Percentiles rank a stretch among this genome's conserved stretches.
Evolutionary conservation across 257 asterid species (phyloP).

Genomic region (Handroanthus guayacan): DNA sequence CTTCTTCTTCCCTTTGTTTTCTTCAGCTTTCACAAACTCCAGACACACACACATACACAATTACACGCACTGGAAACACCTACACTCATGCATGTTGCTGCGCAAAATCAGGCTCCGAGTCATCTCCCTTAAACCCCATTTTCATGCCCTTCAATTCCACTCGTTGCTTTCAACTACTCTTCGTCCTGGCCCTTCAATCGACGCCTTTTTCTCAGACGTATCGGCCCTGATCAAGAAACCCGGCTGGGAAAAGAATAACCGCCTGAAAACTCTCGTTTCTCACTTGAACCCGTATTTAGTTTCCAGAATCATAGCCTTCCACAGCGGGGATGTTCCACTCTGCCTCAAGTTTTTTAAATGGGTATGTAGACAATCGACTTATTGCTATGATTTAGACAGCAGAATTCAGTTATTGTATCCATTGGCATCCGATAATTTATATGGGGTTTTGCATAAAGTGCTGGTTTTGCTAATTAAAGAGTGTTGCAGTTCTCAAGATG

Average conservation of each 20-base stretch:
- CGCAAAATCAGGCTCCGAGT: slow-evolving; percentile 28
- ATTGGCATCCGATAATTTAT: slow-evolving; percentile 32
- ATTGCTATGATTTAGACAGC: slow-evolving; percentile 45
- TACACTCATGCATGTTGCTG: slow-evolving; percentile 48
- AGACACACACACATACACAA: neutral
- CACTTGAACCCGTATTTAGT: slow-evolving; percentile 51
- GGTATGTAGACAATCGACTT: slow-evolving; percentile 54
- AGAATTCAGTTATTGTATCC: slow-evolving; percentile 40
- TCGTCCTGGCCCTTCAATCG: slow-evolving; percentile 13
- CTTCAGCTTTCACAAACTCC: neutral
- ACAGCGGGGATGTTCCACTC: slow-evolving; percentile 43
- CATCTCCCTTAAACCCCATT: slow-evolving; percentile 26
- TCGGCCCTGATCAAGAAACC: slow-evolving; percentile 45
- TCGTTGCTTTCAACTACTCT: slow-evolving; percentile 33
- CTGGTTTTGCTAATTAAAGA: slow-evolving; percentile 44
- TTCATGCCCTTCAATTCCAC: slow-evolving; percentile 32
- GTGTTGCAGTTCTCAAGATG: slow-evolving; percentile 39
- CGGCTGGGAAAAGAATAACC: slow-evolving; percentile 44
- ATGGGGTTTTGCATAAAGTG: slow-evolving; percentile 45
- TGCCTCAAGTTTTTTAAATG: slow-evolving; percentile 50
- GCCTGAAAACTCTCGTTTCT: slow-evolving; percentile 48
- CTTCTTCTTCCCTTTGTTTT: neutral
- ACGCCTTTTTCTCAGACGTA: slow-evolving; percentile 28
- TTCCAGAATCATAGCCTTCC: slow-evolving; percentile 41
- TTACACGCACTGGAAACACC: neutral